phyloP scores from a whole-genome alignment of 768 basidiomycete species.

The Strobilomyces confusus region DNA sequence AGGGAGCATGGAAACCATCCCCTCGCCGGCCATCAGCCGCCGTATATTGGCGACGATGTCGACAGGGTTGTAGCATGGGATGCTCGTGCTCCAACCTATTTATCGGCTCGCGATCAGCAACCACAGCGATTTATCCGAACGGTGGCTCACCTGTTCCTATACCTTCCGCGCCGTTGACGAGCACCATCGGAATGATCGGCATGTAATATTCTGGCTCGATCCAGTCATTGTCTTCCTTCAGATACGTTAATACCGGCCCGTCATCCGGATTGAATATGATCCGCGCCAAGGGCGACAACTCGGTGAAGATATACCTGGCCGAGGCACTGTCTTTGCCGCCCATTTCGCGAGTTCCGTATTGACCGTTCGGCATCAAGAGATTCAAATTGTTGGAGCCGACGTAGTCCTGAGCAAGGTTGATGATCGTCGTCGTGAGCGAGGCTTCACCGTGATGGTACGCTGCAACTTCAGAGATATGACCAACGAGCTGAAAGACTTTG shows the following conservation, averaged over 20 bases:
- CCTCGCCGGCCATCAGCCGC: conserved; percentile 81
- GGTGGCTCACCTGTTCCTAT: conserved; percentile 84
- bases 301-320: conserved; percentile 93
- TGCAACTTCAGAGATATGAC: conserved; percentile 91
- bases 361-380: conserved; percentile 81
- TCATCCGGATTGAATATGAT: conserved; percentile 78
- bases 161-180: conserved; percentile 94
- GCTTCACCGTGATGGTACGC: conserved; percentile 97
- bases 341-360: conserved; percentile 89
- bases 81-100: conserved; percentile 88
- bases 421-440: conserved; percentile 83
- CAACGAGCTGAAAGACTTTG: conserved; percentile 95
- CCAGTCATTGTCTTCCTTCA: conserved; percentile 77
- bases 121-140: not conserved
- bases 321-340: conserved; percentile 98
- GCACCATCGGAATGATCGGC: conserved; percentile 81
- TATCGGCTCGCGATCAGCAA: conserved; percentile 25
- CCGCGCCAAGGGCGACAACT: conserved; percentile 69
- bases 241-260: conserved; percentile 77
- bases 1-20: conserved; percentile 80
- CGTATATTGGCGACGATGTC: conserved; percentile 90
- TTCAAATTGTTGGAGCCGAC: conserved; percentile 97
- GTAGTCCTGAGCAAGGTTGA: conserved; percentile 90
- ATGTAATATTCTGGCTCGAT: conserved; percentile 97
- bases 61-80: conserved; percentile 89